phyloP scores from a whole-genome alignment of 2,329 filamentous ascomycete genomes.

The Raffaelea albimanens region DNA sequence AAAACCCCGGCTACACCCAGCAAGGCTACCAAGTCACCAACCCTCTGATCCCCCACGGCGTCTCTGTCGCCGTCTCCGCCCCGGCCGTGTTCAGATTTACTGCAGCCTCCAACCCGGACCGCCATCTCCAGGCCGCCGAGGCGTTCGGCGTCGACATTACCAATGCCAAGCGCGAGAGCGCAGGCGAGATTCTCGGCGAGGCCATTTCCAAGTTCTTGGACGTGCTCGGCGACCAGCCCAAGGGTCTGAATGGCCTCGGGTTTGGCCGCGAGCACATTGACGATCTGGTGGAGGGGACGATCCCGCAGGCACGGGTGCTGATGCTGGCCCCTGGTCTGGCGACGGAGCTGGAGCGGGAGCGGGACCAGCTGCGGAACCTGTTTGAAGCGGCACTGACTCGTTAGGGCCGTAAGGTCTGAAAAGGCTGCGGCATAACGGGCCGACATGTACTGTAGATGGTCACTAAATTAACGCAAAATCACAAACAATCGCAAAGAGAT shows the following conservation, averaged over 20 bases:
- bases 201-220: slow-evolving; percentile 74
- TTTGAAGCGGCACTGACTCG: slow-evolving; percentile 51
- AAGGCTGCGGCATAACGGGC: too few species aligned
- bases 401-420: background rate
- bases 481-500: too few species aligned
- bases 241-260: slow-evolving; percentile 73
- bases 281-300: slow-evolving; percentile 81
- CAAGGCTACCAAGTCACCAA: slow-evolving; percentile 68
- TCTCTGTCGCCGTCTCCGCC: slow-evolving; percentile 56
- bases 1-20: slow-evolving; percentile 88
- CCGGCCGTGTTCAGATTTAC: slow-evolving; percentile 44
- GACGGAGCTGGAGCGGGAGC: slow-evolving; percentile 59
- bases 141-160: slow-evolving; percentile 55
- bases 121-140: slow-evolving; percentile 58
- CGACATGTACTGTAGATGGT: too few species aligned
- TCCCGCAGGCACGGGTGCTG: slow-evolving; percentile 83
- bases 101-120: slow-evolving; percentile 66
- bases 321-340: slow-evolving; percentile 81
- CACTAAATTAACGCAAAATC: too few species aligned
- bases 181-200: slow-evolving; percentile 79
- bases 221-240: slow-evolving; percentile 80
- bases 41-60: slow-evolving; percentile 89
- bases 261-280: slow-evolving; percentile 71
- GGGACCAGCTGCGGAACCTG: slow-evolving; percentile 58
- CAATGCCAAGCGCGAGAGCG: slow-evolving; percentile 79